Evolutionary conservation across 2,329 filamentous ascomycete genomes (phyloP).

Genomic region (Ophiostoma pallidulum): DNA sequence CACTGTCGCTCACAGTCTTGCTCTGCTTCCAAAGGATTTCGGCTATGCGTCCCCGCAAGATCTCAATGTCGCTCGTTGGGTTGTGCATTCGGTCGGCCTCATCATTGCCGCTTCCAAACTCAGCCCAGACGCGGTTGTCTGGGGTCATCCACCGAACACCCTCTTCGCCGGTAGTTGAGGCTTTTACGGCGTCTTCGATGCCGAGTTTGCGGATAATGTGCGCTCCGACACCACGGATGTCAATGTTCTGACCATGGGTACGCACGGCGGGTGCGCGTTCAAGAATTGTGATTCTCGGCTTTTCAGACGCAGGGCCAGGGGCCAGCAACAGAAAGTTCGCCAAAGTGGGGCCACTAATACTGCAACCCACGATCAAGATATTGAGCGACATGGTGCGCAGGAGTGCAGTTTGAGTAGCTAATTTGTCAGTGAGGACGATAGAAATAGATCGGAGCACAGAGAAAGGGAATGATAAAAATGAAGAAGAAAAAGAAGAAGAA

Average conservation of each 20-base stretch:
- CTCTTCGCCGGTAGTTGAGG: conserved; percentile 6
- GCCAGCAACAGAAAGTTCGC: conserved; percentile 30
- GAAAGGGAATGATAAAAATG: too few relatives aligned
- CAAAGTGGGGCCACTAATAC: conserved; percentile 35
- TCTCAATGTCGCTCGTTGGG: conserved; percentile 28
- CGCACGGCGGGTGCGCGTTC: conserved; percentile 32
- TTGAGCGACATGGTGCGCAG: neutral
- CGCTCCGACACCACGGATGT: conserved; percentile 35
- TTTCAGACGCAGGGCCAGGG: neutral
- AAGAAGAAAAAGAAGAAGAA: too few relatives aligned
- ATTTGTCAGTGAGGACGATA: too few relatives aligned
- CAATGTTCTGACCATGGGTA: conserved; percentile 35
- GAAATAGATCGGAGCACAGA: too few relatives aligned
- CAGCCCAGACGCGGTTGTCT: conserved; percentile 19
- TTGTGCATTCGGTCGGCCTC: conserved; percentile 24
- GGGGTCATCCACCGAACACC: conserved; percentile 25
- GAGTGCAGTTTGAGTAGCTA: too few relatives aligned
- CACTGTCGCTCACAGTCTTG: conserved; percentile 2
- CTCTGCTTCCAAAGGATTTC: conserved; percentile 22
- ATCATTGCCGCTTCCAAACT: conserved; percentile 22
- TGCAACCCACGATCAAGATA: conserved; percentile 39
- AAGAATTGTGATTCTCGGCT: conserved; percentile 29
- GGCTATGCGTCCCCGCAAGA: conserved; percentile 27
- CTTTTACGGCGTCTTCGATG: conserved; percentile 28
- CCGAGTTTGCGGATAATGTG: conserved; percentile 31